A percentile compares a stretch with the other conserved stretches of the same genome.
Conservation (phyloP, 208 protist genomes). For the Leishmania tropica region DNA sequence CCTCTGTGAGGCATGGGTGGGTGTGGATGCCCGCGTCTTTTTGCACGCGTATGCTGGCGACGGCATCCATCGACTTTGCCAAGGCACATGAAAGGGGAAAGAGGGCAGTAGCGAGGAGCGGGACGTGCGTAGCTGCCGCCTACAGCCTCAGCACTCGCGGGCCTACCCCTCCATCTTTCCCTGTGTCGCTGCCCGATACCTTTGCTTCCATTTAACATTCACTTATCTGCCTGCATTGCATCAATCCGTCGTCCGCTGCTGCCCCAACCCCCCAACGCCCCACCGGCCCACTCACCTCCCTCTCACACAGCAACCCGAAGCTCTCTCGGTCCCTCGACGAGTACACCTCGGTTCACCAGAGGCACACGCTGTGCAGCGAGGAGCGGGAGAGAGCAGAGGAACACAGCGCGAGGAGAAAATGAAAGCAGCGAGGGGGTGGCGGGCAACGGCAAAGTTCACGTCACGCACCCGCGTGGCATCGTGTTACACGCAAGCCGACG, state of each 20-base stretch:
- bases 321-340: neutral
- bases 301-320: neutral
- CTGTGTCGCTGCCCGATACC: neutral
- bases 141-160: neutral
- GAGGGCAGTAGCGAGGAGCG: neutral
- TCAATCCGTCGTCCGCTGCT: neutral
- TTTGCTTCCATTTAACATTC: neutral
- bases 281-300: neutral
- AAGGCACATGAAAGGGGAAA: neutral
- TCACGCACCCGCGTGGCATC: too few species aligned
- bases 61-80: neutral
- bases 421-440: too few species aligned
- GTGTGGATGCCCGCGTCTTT: neutral
- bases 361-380: neutral
- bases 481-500: neutral
- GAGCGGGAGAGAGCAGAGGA: neutral
- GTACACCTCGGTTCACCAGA: neutral
- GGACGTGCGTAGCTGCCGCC: neutral
- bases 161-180: neutral
- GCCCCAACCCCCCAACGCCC: neutral
- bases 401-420: too few species aligned
- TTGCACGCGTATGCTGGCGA: neutral
- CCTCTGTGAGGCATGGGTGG: neutral
- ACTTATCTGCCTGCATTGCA: neutral
- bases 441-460: too few species aligned